These are phyloP conservation scores for Psilocybe azurescens DNA, from an alignment of 768 basidiomycete species.

Conservation along the genomic window DNA sequence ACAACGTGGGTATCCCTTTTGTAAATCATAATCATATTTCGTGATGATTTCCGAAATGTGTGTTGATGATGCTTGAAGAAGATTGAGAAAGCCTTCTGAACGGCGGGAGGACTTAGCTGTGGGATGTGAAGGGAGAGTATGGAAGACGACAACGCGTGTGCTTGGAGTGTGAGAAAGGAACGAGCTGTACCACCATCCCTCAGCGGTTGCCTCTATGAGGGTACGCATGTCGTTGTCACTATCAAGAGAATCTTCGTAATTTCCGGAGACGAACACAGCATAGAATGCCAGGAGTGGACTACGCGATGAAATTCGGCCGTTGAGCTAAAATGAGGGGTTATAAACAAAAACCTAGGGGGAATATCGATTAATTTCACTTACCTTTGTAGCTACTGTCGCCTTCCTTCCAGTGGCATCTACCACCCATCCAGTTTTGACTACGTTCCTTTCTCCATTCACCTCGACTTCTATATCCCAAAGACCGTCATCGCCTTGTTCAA, in stretches of 20 bases:
- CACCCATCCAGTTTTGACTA: slow-evolving; percentile 31
- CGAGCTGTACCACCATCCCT: slow-evolving; percentile 42
- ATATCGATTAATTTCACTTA: not conserved
- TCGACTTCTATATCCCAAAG: slow-evolving; percentile 11
- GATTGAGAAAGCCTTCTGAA: slow-evolving; percentile 32
- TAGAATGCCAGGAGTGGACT: slow-evolving; percentile 37
- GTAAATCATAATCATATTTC: slow-evolving; percentile 27
- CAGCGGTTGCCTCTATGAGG: slow-evolving; percentile 37
- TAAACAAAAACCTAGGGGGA: too few relatives aligned
- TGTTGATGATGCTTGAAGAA: slow-evolving; percentile 28
- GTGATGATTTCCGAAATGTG: slow-evolving; percentile 29
- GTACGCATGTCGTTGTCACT: slow-evolving; percentile 33
- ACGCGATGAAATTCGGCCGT: slow-evolving; percentile 28
- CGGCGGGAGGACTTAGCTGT: slow-evolving; percentile 31
- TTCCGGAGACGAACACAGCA: slow-evolving; percentile 25
- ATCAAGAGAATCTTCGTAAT: not conserved
- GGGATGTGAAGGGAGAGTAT: slow-evolving; percentile 31
- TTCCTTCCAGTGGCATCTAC: slow-evolving; percentile 42
- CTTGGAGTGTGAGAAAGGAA: slow-evolving; percentile 27
- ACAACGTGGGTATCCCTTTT: slow-evolving; percentile 21
- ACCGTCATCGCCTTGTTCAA: not conserved
- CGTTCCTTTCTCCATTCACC: not conserved
- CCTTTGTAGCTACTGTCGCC: slow-evolving; percentile 34
- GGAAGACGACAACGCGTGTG: slow-evolving; percentile 37
- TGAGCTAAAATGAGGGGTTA: slow-evolving; percentile 24